Evolutionary conservation across 2,329 filamentous ascomycete genomes (phyloP).

Genomic region (Penicillium corylophilum): DNA sequence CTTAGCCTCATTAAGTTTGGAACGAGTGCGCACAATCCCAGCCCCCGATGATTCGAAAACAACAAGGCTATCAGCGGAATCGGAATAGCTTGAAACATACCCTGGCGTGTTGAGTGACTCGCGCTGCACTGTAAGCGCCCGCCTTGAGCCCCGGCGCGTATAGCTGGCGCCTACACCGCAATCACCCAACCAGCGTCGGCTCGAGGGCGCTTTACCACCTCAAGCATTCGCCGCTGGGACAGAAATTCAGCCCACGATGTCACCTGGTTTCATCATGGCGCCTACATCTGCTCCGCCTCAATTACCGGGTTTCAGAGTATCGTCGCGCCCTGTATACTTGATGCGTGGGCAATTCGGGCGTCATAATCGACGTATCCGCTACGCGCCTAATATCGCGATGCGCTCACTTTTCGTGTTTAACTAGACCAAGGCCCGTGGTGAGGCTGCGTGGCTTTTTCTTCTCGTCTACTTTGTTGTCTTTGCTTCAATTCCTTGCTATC

Average conservation of each 20-base stretch:
- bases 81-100: constrained; percentile 10
- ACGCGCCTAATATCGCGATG: constrained; percentile 17
- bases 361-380: constrained; percentile 12
- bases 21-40: neutral
- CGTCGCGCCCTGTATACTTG: constrained; percentile 6
- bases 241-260: constrained; percentile 4
- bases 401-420: constrained; percentile 15
- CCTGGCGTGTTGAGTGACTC: neutral
- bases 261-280: constrained; percentile 32
- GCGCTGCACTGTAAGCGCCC: constrained; percentile 19
- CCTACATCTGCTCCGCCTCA: constrained; percentile 22
- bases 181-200: constrained; percentile 8
- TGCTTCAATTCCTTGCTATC: neutral
- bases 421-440: constrained; percentile 4
- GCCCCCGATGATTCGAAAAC: neutral
- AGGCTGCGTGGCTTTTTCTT: constrained; percentile 5
- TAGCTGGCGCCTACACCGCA: constrained; percentile 10
- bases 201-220: constrained; percentile 7
- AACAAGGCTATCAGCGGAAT: neutral
- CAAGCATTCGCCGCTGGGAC: constrained; percentile 6
- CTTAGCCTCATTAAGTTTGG: neutral
- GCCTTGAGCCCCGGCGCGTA: constrained; percentile 21
- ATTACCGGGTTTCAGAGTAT: constrained; percentile 25
- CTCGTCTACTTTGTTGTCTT: neutral
- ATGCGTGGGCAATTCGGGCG: constrained; percentile 4